Evolutionary conservation across 164 flowering plant species (phyloP), one percentile per base, ranked within the genome.

Genomic region (Saururus chinensis): DNA sequence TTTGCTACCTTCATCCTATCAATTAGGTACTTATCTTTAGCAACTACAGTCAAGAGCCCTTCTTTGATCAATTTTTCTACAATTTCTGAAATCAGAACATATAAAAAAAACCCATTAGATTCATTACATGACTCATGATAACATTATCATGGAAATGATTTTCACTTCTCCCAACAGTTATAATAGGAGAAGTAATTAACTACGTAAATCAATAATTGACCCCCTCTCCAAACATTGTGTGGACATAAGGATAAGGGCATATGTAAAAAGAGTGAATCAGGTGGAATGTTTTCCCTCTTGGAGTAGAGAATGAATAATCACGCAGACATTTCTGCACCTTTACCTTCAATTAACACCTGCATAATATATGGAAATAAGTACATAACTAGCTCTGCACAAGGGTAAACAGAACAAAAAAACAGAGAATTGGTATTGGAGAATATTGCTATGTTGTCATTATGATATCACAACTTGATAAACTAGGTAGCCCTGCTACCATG

Each of bases 341-440:
- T 80, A 92, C 96, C 98, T 92, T 92, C 96, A 61, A 64, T 81
- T 74, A 89, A 69, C 57, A 69, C 86, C 98, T 92, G 92, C 77
- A 80, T 66, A 51, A 6, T 24, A 55, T 14, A 42, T 42, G 37
- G 9, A 42, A 42, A 42, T n/a, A 10, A 42, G 49, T 42, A 10
- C 12, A 42, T 42, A 42, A 42, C 9, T 42, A 42, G 49, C 37
- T 30, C 37, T 30, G 37, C 37, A 30, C 37, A 30, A 30, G 37
- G 4, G 37, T 30, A 30, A 30, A n/a, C n/a, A n/a, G n/a, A n/a
- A n/a, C n/a, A n/a, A n/a, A n/a, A n/a, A n/a, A n/a, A n/a, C n/a
- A n/a, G n/a, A n/a, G n/a, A n/a, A n/a, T n/a, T n/a, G n/a, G n/a
- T n/a, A n/a, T n/a, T n/a, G n/a, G n/a, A n/a, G n/a, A n/a, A n/a